Evolutionary conservation across 1,139 yeast genomes (phyloP).

Genomic region (Debaryomyces fabryi): DNA sequence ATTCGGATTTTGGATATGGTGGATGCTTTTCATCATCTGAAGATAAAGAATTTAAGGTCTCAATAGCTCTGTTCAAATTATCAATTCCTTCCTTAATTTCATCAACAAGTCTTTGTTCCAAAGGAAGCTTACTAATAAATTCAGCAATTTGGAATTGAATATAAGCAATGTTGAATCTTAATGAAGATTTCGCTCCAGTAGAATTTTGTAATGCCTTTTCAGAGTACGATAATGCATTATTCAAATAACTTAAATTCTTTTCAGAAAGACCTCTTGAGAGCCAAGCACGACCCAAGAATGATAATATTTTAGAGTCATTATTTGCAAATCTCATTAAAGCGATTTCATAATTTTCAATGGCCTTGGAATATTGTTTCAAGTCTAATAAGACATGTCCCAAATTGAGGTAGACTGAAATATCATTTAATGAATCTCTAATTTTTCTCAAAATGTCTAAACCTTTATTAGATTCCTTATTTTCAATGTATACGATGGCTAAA

Average conservation of each 20-base stretch:
- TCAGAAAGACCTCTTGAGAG: constrained; percentile 76
- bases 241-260: constrained; percentile 59
- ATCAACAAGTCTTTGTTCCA: constrained; percentile 59
- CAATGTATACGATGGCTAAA: constrained; percentile 89
- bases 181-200: constrained; percentile 42
- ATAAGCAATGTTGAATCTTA: constrained; percentile 80
- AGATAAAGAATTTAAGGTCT: constrained; percentile 60
- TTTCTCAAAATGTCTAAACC: constrained; percentile 89
- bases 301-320: constrained; percentile 66
- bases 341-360: constrained; percentile 85
- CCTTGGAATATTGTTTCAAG: constrained; percentile 77
- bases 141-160: constrained; percentile 89
- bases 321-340: constrained; percentile 70
- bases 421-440: constrained; percentile 86
- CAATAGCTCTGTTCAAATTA: constrained; percentile 68
- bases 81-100: constrained; percentile 62
- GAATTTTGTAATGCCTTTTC: constrained; percentile 54
- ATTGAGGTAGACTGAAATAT: constrained; percentile 80
- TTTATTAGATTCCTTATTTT: constrained; percentile 71
- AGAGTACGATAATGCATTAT: constrained; percentile 65
- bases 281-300: constrained; percentile 90
- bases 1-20: constrained; percentile 76
- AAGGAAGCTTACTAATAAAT: constrained; percentile 64
- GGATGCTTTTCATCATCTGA: constrained; percentile 56
- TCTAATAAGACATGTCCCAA: constrained; percentile 88